Evolutionary conservation across 805 yeast species (phyloP), one percentile per base, ranked within the genome.

Genomic region (Scheffersomyces amazonensis): DNA sequence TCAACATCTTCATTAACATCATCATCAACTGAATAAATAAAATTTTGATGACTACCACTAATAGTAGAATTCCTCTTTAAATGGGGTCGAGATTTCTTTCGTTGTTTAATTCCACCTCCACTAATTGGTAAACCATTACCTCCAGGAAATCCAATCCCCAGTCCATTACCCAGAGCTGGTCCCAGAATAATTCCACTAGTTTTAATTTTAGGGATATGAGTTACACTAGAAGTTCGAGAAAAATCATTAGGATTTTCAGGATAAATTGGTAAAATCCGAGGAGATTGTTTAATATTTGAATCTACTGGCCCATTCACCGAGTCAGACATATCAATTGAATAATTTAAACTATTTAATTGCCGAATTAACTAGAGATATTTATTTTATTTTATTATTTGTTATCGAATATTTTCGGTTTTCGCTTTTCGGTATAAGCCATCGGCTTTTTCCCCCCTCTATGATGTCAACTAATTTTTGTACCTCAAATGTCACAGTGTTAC

Each of bases 1-100:
- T 81, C 71, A 45, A 50, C 47, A 15, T 53, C 55, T 35, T 87
- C 96, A 45, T 78, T 76, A 31, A 84, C 77, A 50, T 83, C 88
- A 57, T 87, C 96, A 54, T 87, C 96, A 0, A 87, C 95, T 24
- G 89, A 80, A 55, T 81, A 87, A 0, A 84, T 66, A 32, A 64
- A 50, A 44, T 69, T 69, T 41, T 36, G 36, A 28, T 39, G 28
- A 12, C 20, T 16, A 9, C 11, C 35, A 19, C 31, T 28, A 11
- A 35, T 21, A 13, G 47, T 35, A 7, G 11, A 48, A 27, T 49
- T 34, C 17, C 69, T 49, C 39, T 62, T 62, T 22, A 64, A 46
- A 25, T 53, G 66, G 5, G 71, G 71, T 36, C 55, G 55, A 21
- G 42, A 33, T 13, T 24, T 13, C 22, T 27, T 28, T 17, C 40